Evolutionary conservation across 345 rosid genomes (phyloP).

Genomic region (Diplotaxis tenuifolia): DNA sequence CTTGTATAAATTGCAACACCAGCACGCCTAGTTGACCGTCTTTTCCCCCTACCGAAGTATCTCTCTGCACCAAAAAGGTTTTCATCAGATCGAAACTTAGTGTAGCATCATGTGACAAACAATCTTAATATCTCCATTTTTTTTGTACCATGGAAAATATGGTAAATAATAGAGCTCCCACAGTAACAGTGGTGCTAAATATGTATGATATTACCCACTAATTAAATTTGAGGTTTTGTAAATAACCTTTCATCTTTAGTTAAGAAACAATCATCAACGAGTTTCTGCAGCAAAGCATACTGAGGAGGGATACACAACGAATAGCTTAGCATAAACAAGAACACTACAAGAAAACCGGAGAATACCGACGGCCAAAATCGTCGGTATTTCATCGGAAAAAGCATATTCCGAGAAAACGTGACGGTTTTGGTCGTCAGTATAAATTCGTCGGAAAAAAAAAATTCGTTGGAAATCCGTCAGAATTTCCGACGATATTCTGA

Average conservation of each 20-base stretch:
- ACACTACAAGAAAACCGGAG: too few species aligned
- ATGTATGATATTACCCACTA: constrained; percentile 10
- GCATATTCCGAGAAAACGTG: too few species aligned
- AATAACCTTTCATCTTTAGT: constrained; percentile 69
- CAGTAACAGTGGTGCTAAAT: not conserved
- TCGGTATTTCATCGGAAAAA: too few species aligned
- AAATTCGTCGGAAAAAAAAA: too few species aligned
- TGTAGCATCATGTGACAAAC: not conserved
- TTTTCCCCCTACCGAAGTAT: constrained; percentile 54
- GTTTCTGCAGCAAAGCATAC: constrained; percentile 82
- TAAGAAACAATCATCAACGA: constrained; percentile 57
- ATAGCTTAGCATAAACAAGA: constrained; percentile 3
- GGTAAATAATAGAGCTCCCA: too few species aligned
- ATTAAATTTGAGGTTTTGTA: too few species aligned
- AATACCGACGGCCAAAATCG: too few species aligned
- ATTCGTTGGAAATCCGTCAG: too few species aligned
- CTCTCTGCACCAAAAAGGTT: constrained; percentile 8
- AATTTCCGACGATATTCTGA: too few species aligned
- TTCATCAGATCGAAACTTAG: not conserved
- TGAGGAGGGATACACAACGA: too few species aligned
- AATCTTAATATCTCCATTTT: not conserved
- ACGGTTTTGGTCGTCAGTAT: too few species aligned
- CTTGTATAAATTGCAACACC: constrained; percentile 62
- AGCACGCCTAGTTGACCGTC: constrained; percentile 59
- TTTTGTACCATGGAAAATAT: not conserved